Conservation (phyloP, 1,139 yeast genomes). For the Zygosaccharomyces sapae region DNA sequence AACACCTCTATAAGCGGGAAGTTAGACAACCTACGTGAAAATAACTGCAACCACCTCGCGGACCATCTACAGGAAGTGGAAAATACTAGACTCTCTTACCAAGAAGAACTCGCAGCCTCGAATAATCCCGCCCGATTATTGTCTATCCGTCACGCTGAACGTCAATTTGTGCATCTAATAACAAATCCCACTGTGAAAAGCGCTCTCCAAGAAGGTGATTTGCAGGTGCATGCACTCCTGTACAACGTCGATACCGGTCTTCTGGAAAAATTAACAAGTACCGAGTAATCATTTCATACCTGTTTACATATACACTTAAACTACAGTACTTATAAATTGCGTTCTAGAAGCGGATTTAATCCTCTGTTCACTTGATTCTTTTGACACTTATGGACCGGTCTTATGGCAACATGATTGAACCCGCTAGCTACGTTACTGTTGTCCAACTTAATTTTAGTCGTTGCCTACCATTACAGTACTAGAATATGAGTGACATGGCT, state of each 20-base stretch:
- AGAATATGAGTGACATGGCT: too few relatives aligned
- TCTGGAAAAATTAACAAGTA: constrained; percentile 42
- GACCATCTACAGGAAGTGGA: constrained; percentile 44
- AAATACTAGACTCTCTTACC: constrained; percentile 42
- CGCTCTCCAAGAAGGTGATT: constrained; percentile 66
- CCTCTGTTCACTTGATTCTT: too few relatives aligned
- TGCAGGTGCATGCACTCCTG: constrained; percentile 83
- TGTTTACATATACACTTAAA: too few relatives aligned
- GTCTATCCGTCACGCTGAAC: constrained; percentile 74
- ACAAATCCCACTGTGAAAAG: constrained; percentile 68
- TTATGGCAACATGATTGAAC: too few relatives aligned
- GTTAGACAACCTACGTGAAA: constrained; percentile 46
- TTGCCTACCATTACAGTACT: too few relatives aligned
- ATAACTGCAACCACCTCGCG: constrained; percentile 42
- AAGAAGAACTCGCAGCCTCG: constrained; percentile 38
- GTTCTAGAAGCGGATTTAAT: too few relatives aligned
- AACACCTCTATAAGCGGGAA: constrained; percentile 77
- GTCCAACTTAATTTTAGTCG: too few relatives aligned
- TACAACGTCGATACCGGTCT: constrained; percentile 82
- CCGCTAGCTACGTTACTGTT: too few relatives aligned
- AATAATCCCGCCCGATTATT: constrained; percentile 35
- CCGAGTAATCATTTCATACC: too few relatives aligned
- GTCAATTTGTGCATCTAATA: constrained; percentile 49
- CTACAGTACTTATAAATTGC: too few relatives aligned
- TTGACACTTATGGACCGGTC: too few relatives aligned